phyloP scores from a whole-genome alignment of 345 rosid species.

The Corchorus olitorius region DNA sequence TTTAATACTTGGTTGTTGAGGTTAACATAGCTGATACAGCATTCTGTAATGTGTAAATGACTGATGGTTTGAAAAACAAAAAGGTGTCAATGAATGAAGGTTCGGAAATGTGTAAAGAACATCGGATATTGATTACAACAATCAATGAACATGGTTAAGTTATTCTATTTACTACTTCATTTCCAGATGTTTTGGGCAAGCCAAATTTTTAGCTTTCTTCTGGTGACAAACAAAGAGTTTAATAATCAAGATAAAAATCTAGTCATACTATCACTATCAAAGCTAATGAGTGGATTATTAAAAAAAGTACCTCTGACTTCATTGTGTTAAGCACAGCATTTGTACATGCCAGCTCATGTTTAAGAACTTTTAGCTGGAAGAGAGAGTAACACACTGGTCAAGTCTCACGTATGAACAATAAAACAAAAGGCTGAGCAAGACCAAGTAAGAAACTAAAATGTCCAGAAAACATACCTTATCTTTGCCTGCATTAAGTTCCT shows the following conservation, averaged over 20 bases:
- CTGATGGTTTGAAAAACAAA: too few species aligned
- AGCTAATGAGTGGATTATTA: not conserved
- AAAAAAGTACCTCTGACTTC: slow-evolving; percentile 33
- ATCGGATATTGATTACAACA: slow-evolving; percentile 14
- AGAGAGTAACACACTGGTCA: slow-evolving; percentile 24
- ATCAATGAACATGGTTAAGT: slow-evolving; percentile 6
- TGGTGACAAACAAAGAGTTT: slow-evolving; percentile 23
- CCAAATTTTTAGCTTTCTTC: slow-evolving; percentile 35
- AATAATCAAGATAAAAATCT: slow-evolving; percentile 18
- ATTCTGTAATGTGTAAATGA: too few species aligned
- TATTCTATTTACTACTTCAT: slow-evolving; percentile 32
- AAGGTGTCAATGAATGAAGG: too few species aligned
- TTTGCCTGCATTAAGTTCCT: slow-evolving; percentile 71
- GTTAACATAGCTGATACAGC: too few species aligned
- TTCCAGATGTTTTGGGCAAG: slow-evolving; percentile 27
- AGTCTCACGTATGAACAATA: slow-evolving; percentile 11
- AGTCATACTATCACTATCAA: not conserved
- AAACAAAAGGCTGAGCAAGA: slow-evolving; percentile 12
- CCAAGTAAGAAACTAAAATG: slow-evolving; percentile 22
- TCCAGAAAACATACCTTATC: slow-evolving; percentile 53
- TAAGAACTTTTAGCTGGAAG: slow-evolving; percentile 59
- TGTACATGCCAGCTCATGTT: slow-evolving; percentile 76
- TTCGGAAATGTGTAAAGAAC: slow-evolving; percentile 17
- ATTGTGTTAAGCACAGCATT: slow-evolving; percentile 47
- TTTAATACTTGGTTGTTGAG: too few species aligned